A percentile compares a stretch with the other conserved stretches of the same genome.
Evolutionary conservation across 73 alveolate genomes (phyloP).

Genomic region (Paramecium pentaurelia): DNA sequence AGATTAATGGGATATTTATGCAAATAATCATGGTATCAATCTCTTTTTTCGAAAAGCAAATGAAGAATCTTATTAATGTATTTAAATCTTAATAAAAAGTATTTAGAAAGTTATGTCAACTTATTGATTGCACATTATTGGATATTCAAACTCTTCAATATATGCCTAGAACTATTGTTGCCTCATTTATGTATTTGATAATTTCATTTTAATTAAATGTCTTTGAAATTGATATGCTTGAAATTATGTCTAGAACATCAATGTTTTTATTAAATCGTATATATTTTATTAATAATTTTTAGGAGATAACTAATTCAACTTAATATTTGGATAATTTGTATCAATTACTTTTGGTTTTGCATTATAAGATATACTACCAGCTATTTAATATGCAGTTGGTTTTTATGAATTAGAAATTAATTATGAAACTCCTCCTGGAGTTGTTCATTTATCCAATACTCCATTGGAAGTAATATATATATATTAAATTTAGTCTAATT

Average conservation of each 20-base stretch:
- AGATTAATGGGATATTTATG: constrained; percentile 56
- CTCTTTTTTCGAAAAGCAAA: background rate
- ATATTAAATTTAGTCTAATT: background rate
- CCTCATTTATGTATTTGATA: background rate
- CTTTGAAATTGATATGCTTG: background rate
- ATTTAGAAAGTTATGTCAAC: background rate
- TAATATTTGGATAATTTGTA: constrained; percentile 25
- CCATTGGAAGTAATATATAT: constrained; percentile 13
- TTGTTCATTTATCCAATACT: background rate
- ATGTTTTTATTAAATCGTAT: background rate
- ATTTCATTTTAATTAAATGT: background rate
- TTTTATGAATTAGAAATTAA: constrained; percentile 44
- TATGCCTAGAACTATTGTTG: constrained; percentile 16
- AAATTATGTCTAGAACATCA: background rate
- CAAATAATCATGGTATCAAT: background rate
- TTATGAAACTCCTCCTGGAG: constrained; percentile 54
- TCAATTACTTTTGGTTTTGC: constrained; percentile 19
- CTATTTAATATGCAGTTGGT: constrained; percentile 19
- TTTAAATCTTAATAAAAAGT: background rate
- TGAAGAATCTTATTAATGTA: constrained; percentile 44
- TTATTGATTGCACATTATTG: background rate
- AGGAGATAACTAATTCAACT: background rate
- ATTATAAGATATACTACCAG: constrained; percentile 42
- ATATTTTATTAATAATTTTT: background rate
- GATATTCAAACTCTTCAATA: background rate